Evolutionary conservation across 371 early-diverging fungal species (phyloP).

Genomic region (Ordospora colligata): DNA sequence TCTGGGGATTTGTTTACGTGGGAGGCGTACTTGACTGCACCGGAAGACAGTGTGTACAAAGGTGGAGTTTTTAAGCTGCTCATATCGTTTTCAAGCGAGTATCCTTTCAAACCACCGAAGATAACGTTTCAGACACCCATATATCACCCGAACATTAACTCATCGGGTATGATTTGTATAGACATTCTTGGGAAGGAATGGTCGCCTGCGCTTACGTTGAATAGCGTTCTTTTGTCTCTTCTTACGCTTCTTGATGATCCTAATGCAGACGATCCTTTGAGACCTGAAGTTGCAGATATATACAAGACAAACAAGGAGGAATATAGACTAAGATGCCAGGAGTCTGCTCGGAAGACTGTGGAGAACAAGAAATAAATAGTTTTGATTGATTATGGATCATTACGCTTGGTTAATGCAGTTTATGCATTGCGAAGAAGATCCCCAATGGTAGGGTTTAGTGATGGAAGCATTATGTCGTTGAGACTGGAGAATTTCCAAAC

Average conservation of each 20-base stretch:
- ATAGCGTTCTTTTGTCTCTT: constrained; percentile 83
- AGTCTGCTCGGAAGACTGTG: constrained; percentile 53
- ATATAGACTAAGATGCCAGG: constrained; percentile 56
- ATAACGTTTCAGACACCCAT: constrained; percentile 86
- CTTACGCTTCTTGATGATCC: constrained; percentile 92
- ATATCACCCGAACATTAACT: constrained; percentile 97
- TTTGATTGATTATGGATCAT: no score
- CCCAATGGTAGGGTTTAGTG: constrained; percentile 20
- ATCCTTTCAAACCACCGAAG: constrained; percentile 97
- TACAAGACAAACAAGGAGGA: constrained; percentile 77
- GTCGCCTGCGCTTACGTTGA: constrained; percentile 93
- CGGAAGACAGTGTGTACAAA: constrained; percentile 72
- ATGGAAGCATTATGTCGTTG: constrained; percentile 50
- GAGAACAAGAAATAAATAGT: neutral
- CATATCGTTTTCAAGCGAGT: constrained; percentile 93
- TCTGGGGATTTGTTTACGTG: constrained; percentile 72
- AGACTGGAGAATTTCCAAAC: constrained; percentile 58
- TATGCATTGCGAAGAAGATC: neutral
- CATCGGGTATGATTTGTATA: constrained; percentile 89
- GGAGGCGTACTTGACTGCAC: constrained; percentile 73
- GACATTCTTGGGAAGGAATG: constrained; percentile 94
- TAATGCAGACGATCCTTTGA: constrained; percentile 86
- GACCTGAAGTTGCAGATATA: constrained; percentile 85
- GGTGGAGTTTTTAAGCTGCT: constrained; percentile 88
- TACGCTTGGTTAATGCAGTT: no score